Percentiles rank a stretch among this genome's conserved stretches.
Conservation (phyloP, 2,329 filamentous ascomycete species). For the Ascochyta rabiei region DNA sequence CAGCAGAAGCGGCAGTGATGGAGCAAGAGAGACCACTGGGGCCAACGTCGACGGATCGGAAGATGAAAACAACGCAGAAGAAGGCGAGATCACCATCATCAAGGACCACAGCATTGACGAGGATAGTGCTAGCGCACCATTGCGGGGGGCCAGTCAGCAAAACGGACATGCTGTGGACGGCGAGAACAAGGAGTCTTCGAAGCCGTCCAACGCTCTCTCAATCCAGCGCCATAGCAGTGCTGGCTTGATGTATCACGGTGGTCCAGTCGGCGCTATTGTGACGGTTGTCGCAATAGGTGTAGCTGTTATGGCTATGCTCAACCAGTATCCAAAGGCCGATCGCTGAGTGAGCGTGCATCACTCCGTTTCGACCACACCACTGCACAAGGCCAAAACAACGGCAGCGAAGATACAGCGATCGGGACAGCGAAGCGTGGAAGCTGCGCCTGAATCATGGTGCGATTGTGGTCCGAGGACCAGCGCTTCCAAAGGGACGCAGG, state of each 20-base stretch:
- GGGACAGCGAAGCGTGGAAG: background rate
- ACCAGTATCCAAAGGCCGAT: slow-evolving; percentile 53
- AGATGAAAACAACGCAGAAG: slow-evolving; percentile 34
- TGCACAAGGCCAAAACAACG: slow-evolving; percentile 8
- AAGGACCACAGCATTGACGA: slow-evolving; percentile 39
- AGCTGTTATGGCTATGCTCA: slow-evolving; percentile 50
- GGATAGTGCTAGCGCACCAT: slow-evolving; percentile 28
- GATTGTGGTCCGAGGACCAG: background rate
- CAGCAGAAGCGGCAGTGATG: slow-evolving; percentile 33
- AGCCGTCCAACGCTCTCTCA: slow-evolving; percentile 33
- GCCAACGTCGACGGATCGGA: slow-evolving; percentile 25
- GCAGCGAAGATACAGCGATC: slow-evolving; percentile 16
- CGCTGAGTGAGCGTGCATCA: slow-evolving; percentile 42
- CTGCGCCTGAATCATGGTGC: background rate
- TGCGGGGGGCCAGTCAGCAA: slow-evolving; percentile 27
- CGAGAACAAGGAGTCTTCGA: slow-evolving; percentile 27
- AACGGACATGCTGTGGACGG: slow-evolving; percentile 40
- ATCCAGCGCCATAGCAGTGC: slow-evolving; percentile 34
- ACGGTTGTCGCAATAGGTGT: slow-evolving; percentile 50
- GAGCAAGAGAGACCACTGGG: slow-evolving; percentile 10
- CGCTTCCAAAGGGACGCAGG: background rate
- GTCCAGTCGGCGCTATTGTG: slow-evolving; percentile 47
- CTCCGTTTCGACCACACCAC: slow-evolving; percentile 5
- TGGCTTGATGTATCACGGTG: slow-evolving; percentile 44
- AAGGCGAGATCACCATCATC: slow-evolving; percentile 47